These are phyloP conservation scores for Plasmodium yoelii DNA, from an alignment of 169 alveolate species.

Conservation along the genomic window DNA sequence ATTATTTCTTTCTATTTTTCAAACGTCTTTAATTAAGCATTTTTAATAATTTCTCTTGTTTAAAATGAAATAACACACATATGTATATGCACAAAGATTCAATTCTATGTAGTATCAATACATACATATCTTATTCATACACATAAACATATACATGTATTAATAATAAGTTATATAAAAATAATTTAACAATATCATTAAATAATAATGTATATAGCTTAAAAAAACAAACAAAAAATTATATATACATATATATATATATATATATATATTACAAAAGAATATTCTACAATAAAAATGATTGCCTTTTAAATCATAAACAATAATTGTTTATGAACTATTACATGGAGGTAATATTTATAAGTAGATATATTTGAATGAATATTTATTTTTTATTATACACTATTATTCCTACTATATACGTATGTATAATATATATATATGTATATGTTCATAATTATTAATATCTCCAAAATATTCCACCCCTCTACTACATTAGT, in stretches of 20 bases:
- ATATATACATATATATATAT: conserved; percentile 9
- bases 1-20: neutral
- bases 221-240: conserved; percentile 2
- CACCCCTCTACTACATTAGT: conserved; percentile 1
- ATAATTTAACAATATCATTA: neutral
- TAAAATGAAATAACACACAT: neutral
- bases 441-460: neutral
- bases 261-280: conserved; percentile 10
- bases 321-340: neutral
- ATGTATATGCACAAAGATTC: neutral
- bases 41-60: neutral
- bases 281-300: conserved; percentile 3
- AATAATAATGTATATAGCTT: neutral
- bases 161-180: neutral
- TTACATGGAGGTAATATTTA: neutral
- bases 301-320: neutral
- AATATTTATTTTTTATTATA: neutral
- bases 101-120: neutral
- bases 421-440: neutral
- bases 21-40: conserved; percentile 4
- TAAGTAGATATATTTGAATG: neutral
- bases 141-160: neutral
- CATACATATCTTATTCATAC: neutral
- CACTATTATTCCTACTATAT: conserved; percentile 1
- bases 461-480: neutral